phyloP scores from a whole-genome alignment of 2,329 filamentous ascomycete genomes.

The Paramyrothecium roridum region DNA sequence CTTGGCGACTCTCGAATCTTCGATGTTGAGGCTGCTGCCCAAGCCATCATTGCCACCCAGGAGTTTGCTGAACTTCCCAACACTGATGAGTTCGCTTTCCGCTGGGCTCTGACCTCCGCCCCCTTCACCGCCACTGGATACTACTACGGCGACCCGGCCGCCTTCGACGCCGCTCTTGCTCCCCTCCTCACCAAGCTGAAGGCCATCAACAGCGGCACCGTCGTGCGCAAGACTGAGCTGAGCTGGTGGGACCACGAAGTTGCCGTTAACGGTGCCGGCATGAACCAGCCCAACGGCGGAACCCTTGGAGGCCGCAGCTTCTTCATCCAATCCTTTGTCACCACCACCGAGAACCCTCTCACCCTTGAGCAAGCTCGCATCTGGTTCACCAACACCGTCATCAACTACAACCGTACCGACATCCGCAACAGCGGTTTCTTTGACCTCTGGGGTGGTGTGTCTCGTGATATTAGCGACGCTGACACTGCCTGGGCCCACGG shows the following conservation, averaged over 20 bases:
- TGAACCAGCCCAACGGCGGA: constrained; percentile 15
- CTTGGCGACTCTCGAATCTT: constrained; percentile 12
- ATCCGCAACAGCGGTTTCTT: constrained; percentile 15
- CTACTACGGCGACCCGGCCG: constrained; percentile 18
- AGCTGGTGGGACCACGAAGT: constrained; percentile 18
- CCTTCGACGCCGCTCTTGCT: constrained; percentile 9
- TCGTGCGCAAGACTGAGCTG: constrained; percentile 13
- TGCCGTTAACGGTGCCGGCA: constrained; percentile 11
- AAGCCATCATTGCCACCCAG: constrained; percentile 17
- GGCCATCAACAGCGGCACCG: constrained; percentile 5
- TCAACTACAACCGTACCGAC: constrained; percentile 17
- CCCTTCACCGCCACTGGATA: constrained; percentile 14
- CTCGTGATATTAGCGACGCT: constrained; percentile 12
- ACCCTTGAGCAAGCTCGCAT: constrained; percentile 12
- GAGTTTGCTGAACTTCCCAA: constrained; percentile 10
- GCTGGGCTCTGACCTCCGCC: constrained; percentile 12
- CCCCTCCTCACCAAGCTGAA: constrained; percentile 11
- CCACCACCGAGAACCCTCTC: constrained; percentile 17
- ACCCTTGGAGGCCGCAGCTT: constrained; percentile 16
- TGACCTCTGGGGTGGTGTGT: constrained; percentile 21
- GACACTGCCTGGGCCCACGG: constrained; percentile 18
- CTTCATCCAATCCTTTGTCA: constrained; percentile 14
- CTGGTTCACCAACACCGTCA: constrained; percentile 11
- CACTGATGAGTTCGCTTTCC: constrained; percentile 17
- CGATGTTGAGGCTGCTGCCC: constrained; percentile 9